Base-by-base conservation (phyloP, 257 asterid species). In the Penstemon davidsonii region DNA sequence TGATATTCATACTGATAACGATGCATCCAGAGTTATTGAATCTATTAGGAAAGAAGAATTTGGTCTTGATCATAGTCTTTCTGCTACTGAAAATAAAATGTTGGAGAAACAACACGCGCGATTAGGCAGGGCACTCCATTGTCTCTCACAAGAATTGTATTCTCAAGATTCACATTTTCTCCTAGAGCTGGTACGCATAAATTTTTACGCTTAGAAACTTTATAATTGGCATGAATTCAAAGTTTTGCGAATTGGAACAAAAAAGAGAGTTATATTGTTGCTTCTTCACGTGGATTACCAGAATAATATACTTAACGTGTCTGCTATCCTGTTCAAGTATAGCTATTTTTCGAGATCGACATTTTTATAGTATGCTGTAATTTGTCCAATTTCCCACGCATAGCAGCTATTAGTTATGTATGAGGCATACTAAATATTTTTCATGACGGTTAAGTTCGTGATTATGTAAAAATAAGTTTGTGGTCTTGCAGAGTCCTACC, bases 111-210 rank as follows among this genome's bases (percentile, higher is more conserved):
- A 91, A 78, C 99, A 94, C 80, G 91, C 97, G 72, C 91, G 97
- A 60, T 73, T 94, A 69, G 97, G 99, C 73, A 90, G 99, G 80
- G 99, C 99, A 63, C 97, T 94, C 57, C 95, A 91, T 68, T 94
- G 97, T 79, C 96, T 94, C 62, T 91, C 99, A 42, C 96, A 88
- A 58, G 99, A 94, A 85, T 70, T 94, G 74, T 94, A 94, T 77
- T 94, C 99, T 69, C 96, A 91, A 76, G 99, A 94, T 83, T 94
- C 99, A 53, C 99, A 94, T 78, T 94, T 94, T 76, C 88, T 94
- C 65, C 85, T 94, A 62, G 99, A 94, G 85, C 85, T 93, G 97
- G 99, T 93, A 81, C 47, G 82, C 43, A 15, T 66, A 38, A 66
- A 37, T 71, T 52, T n/a, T 40, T 59, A n/a, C 66, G 52, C 72